Evolutionary conservation across 495 filamentous ascomycete genomes (phyloP).

Genomic region (Aspergillus mulundensis): DNA sequence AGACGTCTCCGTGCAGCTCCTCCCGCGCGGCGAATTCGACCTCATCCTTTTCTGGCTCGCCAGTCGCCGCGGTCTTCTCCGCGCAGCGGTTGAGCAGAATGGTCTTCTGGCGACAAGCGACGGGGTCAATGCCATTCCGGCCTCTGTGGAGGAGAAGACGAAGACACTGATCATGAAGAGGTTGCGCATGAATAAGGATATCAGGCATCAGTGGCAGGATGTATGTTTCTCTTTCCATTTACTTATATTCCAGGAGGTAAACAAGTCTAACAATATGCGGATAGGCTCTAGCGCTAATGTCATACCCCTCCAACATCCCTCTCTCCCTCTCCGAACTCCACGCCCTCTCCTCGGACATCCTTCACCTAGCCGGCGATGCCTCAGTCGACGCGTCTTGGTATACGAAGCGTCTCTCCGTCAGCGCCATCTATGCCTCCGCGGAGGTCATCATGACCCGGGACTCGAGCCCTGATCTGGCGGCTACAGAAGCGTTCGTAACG

Average conservation of each 20-base stretch:
- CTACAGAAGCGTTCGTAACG: conserved; percentile 76
- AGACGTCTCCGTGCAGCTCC: conserved; percentile 76
- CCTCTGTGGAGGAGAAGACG: conserved; percentile 53
- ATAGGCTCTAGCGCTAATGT: conserved; percentile 85
- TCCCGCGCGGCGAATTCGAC: conserved; percentile 74
- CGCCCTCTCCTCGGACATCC: conserved; percentile 80
- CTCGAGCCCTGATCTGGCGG: conserved; percentile 55
- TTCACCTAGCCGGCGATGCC: conserved; percentile 74
- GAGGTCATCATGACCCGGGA: conserved; percentile 96
- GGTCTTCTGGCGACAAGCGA: conserved; percentile 22
- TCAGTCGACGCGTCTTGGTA: conserved; percentile 87
- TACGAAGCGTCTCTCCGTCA: conserved; percentile 74
- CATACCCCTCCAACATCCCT: conserved; percentile 70
- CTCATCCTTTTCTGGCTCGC: conserved; percentile 80
- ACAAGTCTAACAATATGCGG: neutral
- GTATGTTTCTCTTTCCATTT: conserved; percentile 46
- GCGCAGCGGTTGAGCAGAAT: conserved; percentile 44
- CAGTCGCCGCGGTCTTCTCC: conserved; percentile 57
- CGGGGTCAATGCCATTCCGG: conserved; percentile 8
- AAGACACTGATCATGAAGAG: conserved; percentile 65
- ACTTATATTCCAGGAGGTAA: conserved; percentile 6
- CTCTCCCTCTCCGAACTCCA: conserved; percentile 75
- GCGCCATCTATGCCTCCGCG: conserved; percentile 75
- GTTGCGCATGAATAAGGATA: conserved; percentile 63
- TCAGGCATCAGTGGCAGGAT: conserved; percentile 79